Evolutionary conservation across 169 alveolate species (phyloP).

Genomic region (Eimeria brunetti): DNA sequence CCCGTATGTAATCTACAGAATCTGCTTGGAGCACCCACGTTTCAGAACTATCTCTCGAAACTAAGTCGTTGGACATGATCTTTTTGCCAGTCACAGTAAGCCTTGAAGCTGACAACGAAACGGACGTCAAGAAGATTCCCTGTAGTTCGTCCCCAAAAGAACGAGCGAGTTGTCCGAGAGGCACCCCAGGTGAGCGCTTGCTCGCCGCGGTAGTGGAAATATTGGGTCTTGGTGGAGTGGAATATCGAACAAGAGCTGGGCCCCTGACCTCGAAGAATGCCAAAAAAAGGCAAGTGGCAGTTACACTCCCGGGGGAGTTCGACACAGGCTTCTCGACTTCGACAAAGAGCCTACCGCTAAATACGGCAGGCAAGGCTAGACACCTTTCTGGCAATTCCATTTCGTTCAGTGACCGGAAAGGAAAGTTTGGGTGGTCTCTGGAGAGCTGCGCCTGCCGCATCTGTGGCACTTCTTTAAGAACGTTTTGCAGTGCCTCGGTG

Average conservation of each 20-base stretch:
- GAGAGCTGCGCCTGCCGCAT: conserved; percentile 64
- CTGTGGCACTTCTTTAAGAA: conserved; percentile 21
- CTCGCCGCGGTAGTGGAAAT: not conserved
- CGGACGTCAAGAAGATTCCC: conserved; percentile 35
- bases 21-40: conserved; percentile 64
- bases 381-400: conserved; percentile 47
- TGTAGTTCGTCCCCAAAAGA: conserved; percentile 47
- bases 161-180: conserved; percentile 19
- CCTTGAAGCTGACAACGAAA: not conserved
- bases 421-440: not conserved
- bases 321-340: conserved; percentile 5
- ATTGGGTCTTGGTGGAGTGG: conserved; percentile 27
- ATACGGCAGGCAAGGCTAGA: conserved; percentile 44
- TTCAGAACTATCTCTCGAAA: conserved; percentile 28
- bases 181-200: not conserved
- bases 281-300: not conserved
- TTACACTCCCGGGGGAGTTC: not conserved
- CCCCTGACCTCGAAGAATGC: conserved; percentile 62
- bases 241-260: conserved; percentile 41
- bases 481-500: not conserved
- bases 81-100: conserved; percentile 45
- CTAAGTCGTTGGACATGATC: conserved; percentile 2
- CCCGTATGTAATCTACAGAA: conserved; percentile 34
- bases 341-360: conserved; percentile 64
- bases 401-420: conserved; percentile 40